Base-by-base conservation (phyloP, 1,284 basidiomycete species). In the Fomitopsis palustris region DNA sequence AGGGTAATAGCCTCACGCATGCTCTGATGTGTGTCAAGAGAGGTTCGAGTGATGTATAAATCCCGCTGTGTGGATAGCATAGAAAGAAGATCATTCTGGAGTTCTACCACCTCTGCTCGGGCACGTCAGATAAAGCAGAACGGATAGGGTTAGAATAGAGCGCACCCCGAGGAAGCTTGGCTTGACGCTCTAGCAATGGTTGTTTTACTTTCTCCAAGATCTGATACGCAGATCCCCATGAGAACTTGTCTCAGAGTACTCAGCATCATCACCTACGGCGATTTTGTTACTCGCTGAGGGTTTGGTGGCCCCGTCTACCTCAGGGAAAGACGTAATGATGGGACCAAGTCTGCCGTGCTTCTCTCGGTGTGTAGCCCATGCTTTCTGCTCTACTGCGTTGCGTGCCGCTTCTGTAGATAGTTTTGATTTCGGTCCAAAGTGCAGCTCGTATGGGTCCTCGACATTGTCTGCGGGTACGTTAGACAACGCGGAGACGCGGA, bases 31-130 rank as follows among this genome's bases (percentile, higher is more conserved):
- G 78, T 78, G 21, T 85, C 83, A 57, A 85, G 73, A 10, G 84
- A 75, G 47, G 86, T 77, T 7, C 82, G 81, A 35, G 93, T 81
- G 27, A 90, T 70, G 69, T 90, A 92, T 31, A 96, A 69, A 70
- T 97, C 94, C 62, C 84, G 80, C 63, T 93, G 83, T 1, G 84
- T 75, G 1, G 90, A 79, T 25, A 94, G 75, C 1, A 81, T 72
- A 3, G 86, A 82, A 3, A 93, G 75, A 0, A 94, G 70, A 59
- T 87, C 82, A 54, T 85, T 81, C 69, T 89, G 87, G 10, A 88
- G 67, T 57, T 81, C 76, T 51, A 73, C 77, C 53, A 81, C 70
- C 58, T 85, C 86, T 90, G 64, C 17, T 61, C 55, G 52, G 49
- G 56, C 61, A 51, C 61, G 63, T 55, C 17, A 67, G 33, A 19